Percentiles rank a stretch among this genome's conserved stretches.
Conservation (phyloP, 495 filamentous ascomycete species). For the Jackrogersella minutella region DNA sequence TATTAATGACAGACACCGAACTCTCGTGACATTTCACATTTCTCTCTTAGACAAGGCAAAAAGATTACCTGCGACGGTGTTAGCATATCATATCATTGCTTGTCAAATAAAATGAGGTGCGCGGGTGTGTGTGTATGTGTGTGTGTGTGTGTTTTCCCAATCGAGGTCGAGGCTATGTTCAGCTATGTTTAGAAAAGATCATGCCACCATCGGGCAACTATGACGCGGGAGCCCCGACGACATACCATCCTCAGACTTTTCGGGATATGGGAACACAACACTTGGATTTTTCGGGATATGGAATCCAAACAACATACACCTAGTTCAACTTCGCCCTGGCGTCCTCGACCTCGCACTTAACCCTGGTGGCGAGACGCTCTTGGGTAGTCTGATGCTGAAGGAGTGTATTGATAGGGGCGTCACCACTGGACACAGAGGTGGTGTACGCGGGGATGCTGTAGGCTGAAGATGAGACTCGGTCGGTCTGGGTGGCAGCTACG, state of each 20-base stretch:
- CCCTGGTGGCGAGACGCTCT: neutral
- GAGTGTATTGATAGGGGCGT: slow-evolving; percentile 14
- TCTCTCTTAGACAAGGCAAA: neutral
- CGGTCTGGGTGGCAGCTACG: too few relatives aligned
- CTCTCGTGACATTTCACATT: neutral
- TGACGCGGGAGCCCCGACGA: neutral
- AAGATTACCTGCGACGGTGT: slow-evolving; percentile 5
- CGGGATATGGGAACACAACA: neutral
- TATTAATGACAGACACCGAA: neutral
- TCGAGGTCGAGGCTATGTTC: neutral
- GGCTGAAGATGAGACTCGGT: neutral
- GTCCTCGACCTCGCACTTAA: slow-evolving; percentile 8
- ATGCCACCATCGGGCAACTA: too few relatives aligned
- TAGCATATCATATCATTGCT: neutral
- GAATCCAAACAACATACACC: slow-evolving; percentile 11
- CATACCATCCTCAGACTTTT: neutral
- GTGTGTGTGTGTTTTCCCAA: too few relatives aligned
- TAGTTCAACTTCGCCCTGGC: neutral
- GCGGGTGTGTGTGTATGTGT: neutral
- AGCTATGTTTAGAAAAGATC: too few relatives aligned
- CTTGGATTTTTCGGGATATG: neutral
- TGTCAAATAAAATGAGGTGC: neutral
- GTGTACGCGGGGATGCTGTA: neutral
- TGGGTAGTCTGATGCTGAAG: neutral
- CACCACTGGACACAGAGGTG: neutral